These are phyloP conservation scores for Trichoderma semiorbis DNA, from an alignment of 2,329 filamentous ascomycete species.

Conservation along the genomic window DNA sequence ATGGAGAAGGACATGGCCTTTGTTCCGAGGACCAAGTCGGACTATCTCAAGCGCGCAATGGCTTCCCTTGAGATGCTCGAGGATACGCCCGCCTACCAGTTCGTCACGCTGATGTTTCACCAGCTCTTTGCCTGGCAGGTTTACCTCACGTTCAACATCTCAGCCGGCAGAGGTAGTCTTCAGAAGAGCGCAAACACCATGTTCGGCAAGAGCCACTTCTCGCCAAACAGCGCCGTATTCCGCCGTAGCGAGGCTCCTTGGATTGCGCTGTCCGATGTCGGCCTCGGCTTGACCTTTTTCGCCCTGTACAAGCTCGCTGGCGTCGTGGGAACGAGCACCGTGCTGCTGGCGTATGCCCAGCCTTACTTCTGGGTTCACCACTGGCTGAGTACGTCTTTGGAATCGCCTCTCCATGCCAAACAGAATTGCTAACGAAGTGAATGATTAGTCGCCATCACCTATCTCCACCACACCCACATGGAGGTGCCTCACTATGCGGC, in stretches of 20 bases:
- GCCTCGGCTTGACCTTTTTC: conserved; percentile 49
- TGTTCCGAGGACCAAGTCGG: neutral
- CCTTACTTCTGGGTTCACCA: conserved; percentile 70
- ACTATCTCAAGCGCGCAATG: neutral
- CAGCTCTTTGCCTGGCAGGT: conserved; percentile 63
- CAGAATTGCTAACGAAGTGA: neutral
- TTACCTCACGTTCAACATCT: conserved; percentile 61
- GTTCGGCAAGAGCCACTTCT: conserved; percentile 52
- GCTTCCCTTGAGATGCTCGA: conserved; percentile 54
- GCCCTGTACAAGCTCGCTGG: conserved; percentile 55
- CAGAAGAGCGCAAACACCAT: conserved; percentile 21
- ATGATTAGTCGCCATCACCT: conserved; percentile 63
- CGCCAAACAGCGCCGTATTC: conserved; percentile 60
- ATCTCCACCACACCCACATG: conserved; percentile 57
- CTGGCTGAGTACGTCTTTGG: conserved; percentile 55
- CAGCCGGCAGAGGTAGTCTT: neutral
- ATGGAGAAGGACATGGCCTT: conserved; percentile 49
- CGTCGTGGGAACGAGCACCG: conserved; percentile 41
- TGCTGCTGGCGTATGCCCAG: conserved; percentile 57
- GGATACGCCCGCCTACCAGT: conserved; percentile 57
- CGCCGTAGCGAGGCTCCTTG: conserved; percentile 53
- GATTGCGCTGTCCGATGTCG: conserved; percentile 59
- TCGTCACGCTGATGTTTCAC: conserved; percentile 55
- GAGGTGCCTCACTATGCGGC: conserved; percentile 47
- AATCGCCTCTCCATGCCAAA: neutral